Evolutionary conservation across 306 rosid genomes (phyloP).

Genomic region (Pachyrhizus erosus): DNA sequence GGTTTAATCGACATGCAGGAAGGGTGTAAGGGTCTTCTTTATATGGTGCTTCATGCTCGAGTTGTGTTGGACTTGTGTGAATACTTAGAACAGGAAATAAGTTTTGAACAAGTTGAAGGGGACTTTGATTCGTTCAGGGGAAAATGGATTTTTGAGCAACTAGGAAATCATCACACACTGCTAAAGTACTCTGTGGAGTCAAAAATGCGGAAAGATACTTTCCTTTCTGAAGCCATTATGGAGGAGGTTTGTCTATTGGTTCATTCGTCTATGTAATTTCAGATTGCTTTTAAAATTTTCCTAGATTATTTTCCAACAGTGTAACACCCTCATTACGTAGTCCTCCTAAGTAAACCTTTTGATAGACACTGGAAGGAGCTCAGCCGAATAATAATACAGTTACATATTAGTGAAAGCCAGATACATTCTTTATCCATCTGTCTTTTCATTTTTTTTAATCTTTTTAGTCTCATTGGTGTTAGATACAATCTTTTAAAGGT

Average conservation of each 20-base stretch:
- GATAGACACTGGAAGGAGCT: background rate
- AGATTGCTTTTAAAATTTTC: background rate
- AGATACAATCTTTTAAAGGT: constrained; percentile 4
- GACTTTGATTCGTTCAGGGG: constrained; percentile 83
- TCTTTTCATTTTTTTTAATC: background rate
- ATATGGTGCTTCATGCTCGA: constrained; percentile 93
- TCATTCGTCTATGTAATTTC: background rate
- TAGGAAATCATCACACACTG: constrained; percentile 85
- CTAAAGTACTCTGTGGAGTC: constrained; percentile 88
- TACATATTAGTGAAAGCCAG: background rate
- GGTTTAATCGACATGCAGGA: constrained; percentile 58
- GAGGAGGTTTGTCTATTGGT: constrained; percentile 67
- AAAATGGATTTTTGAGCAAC: constrained; percentile 87
- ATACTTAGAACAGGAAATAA: constrained; percentile 73
- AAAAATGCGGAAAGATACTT: constrained; percentile 83
- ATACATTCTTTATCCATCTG: background rate
- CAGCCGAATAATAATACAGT: background rate
- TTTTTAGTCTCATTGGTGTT: background rate
- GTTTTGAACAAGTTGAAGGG: constrained; percentile 89
- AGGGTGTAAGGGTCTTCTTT: constrained; percentile 88
- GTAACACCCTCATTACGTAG: constrained; percentile 5
- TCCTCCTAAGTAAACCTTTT: background rate
- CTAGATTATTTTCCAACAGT: background rate
- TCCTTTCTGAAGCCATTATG: constrained; percentile 87
- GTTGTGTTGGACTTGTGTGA: constrained; percentile 83